Conservation (phyloP, 2,329 filamentous ascomycete genomes). For the Microdochium trichocladiopsis region DNA sequence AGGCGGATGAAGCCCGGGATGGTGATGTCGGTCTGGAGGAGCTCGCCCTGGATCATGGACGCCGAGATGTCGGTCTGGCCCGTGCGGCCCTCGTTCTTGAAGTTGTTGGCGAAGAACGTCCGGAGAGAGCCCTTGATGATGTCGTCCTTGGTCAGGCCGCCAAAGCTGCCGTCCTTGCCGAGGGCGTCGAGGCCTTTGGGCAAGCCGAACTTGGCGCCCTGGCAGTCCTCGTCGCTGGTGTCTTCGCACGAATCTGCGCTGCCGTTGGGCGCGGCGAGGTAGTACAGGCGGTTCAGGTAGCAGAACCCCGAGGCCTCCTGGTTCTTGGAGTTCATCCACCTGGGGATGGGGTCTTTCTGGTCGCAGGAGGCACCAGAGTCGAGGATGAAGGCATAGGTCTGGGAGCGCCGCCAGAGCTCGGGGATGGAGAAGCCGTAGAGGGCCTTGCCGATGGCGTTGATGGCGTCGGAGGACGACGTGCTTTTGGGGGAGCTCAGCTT, state of each 20-base stretch:
- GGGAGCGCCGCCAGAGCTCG: conserved; percentile 17
- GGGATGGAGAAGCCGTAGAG: conserved; percentile 24
- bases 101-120: conserved; percentile 20
- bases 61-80: conserved; percentile 13
- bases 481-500: conserved; percentile 4
- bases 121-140: conserved; percentile 18
- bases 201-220: conserved; percentile 13
- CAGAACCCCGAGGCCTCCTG: conserved; percentile 16
- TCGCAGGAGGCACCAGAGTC: conserved; percentile 21
- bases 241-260: conserved; percentile 6
- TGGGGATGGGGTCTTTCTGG: conserved; percentile 8
- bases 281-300: conserved; percentile 19
- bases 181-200: conserved; percentile 19
- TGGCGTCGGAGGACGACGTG: conserved; percentile 1
- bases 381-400: conserved; percentile 20
- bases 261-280: conserved; percentile 19
- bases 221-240: conserved; percentile 4
- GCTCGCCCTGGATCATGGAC: conserved; percentile 10
- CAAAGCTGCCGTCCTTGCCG: conserved; percentile 11
- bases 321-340: conserved; percentile 14
- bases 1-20: conserved; percentile 26
- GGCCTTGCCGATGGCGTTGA: conserved; percentile 10
- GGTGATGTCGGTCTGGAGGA: conserved; percentile 20
- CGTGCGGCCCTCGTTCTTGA: conserved; percentile 17
- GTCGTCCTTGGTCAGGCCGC: conserved; percentile 14